Evolutionary conservation across 2,329 filamentous ascomycete species (phyloP), one percentile per base, ranked within the genome.

Genomic region (Colletotrichum spaethianum): DNA sequence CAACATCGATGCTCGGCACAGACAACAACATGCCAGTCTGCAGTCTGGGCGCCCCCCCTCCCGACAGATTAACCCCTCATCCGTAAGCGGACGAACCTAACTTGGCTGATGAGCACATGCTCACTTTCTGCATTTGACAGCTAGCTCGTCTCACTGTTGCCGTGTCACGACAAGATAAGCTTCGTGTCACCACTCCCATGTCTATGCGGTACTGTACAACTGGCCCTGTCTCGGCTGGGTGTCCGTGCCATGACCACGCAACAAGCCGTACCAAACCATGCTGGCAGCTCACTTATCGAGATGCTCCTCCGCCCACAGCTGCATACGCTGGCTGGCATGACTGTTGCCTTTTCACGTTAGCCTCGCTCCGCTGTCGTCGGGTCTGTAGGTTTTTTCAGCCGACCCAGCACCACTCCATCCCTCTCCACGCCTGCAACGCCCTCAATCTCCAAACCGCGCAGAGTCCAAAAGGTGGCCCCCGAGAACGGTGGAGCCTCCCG

Each of bases 81-180:
- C 61, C 63, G 67, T 70, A 60, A 70, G 67, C 63, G 55, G 68
- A 67, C n/a, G 63, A 67, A 71, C 69, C 64, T 63, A 63, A 69
- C 44, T 26, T 11, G 5, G 65, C 36, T 40, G 48, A 33, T 64
- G 69, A 55, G 59, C 69, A 72, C 69, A 72, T 64, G 69, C 44
- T 55, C 69, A 72, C 52, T 63, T 72, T 20, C 65, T 69, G 40
- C 44, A 53, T 72, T 64, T 48, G 65, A 69, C 52, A 72, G 23
- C 59, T 59, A 53, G 26, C 68, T 9, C 26, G 57, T 71, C 63
- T 36, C 57, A 46, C 50, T 50, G n/a, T 18, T 8, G 44, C 44
- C 14, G 23, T 50, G 23, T 66, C 23, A 28, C 62, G 46, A 67
- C 48, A 59, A 67, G 56, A 71, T 67, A 71, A 44, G 38, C 56